These are phyloP conservation scores for Globisporangium perplexum DNA, from an alignment of 352 stramenopile species.

Conservation along the genomic window DNA sequence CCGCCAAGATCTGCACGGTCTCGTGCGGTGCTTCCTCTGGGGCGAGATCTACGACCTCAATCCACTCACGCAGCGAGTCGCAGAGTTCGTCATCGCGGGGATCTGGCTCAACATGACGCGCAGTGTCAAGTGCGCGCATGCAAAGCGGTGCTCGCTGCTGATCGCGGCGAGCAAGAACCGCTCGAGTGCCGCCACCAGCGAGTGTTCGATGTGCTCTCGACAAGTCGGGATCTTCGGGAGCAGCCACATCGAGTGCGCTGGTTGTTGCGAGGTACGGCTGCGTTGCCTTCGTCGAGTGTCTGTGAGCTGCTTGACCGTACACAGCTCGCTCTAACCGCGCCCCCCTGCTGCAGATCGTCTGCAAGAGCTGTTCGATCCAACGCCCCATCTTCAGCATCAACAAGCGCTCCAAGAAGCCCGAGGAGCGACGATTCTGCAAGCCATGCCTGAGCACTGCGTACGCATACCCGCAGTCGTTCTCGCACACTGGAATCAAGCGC, in stretches of 20 bases:
- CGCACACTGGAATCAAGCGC: no score
- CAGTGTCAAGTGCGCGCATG: background rate
- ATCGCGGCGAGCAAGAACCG: background rate
- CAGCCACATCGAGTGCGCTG: conserved; percentile 19
- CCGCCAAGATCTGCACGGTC: conserved; percentile 1
- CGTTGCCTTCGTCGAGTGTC: background rate
- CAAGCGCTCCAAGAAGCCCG: conserved; percentile 9
- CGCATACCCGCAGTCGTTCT: no score
- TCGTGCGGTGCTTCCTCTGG: background rate
- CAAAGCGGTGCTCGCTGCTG: background rate
- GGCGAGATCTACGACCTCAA: background rate
- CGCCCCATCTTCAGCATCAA: conserved; percentile 12
- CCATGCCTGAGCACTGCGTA: conserved; percentile 5
- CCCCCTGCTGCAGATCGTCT: conserved; percentile 25
- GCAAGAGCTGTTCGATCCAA: conserved; percentile 23
- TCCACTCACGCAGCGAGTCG: background rate
- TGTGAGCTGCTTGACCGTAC: background rate
- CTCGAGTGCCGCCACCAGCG: background rate
- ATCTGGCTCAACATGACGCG: background rate
- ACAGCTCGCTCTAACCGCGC: no score
- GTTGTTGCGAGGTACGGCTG: conserved; percentile 12
- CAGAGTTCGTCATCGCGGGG: background rate
- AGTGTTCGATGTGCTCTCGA: conserved; percentile 15
- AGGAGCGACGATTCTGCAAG: conserved; percentile 13
- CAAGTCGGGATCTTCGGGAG: conserved; percentile 15